A percentile compares a stretch with the other conserved stretches of the same genome.
These are phyloP conservation scores for Pythium apleroticum DNA, from an alignment of 352 stramenopile genomes.

Conservation along the genomic window DNA sequence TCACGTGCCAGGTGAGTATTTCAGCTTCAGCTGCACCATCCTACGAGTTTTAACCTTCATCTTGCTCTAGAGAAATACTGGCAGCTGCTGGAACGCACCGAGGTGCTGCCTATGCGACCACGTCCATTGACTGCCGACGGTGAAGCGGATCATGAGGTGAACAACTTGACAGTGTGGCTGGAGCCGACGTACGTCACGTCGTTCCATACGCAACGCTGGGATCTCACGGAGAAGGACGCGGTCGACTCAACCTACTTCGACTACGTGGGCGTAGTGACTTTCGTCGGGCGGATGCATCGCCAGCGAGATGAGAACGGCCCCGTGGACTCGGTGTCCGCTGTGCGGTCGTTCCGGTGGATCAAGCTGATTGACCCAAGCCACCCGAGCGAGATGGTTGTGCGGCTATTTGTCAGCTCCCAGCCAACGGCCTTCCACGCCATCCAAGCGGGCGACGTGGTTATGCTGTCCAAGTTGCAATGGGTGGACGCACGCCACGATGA, in stretches of 20 bases:
- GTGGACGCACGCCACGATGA: neutral
- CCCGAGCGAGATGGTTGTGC: slow-evolving; percentile 46
- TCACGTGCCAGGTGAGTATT: slow-evolving; percentile 23
- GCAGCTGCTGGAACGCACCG: slow-evolving; percentile 41
- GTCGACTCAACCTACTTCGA: slow-evolving; percentile 50
- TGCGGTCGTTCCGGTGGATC: slow-evolving; percentile 45
- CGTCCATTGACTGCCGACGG: neutral
- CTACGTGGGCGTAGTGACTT: slow-evolving; percentile 61
- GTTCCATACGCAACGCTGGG: slow-evolving; percentile 33
- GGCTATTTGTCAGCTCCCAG: slow-evolving; percentile 43
- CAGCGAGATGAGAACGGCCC: slow-evolving; percentile 6
- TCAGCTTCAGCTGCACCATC: neutral
- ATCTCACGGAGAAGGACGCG: neutral
- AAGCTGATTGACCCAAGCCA: slow-evolving; percentile 63
- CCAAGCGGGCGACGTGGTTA: slow-evolving; percentile 45
- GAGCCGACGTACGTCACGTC: slow-evolving; percentile 46
- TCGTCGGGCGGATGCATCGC: slow-evolving; percentile 45
- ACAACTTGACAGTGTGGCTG: slow-evolving; percentile 35
- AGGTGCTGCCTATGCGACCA: slow-evolving; percentile 23
- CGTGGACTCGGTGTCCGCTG: neutral
- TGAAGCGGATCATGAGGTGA: neutral
- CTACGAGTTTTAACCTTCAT: neutral
- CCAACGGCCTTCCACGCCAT: slow-evolving; percentile 44
- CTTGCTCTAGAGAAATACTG: slow-evolving; percentile 50
- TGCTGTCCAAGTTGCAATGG: slow-evolving; percentile 65